Evolutionary conservation across 208 protist genomes (phyloP).

Genomic region (Wallacemonas rigidus): DNA sequence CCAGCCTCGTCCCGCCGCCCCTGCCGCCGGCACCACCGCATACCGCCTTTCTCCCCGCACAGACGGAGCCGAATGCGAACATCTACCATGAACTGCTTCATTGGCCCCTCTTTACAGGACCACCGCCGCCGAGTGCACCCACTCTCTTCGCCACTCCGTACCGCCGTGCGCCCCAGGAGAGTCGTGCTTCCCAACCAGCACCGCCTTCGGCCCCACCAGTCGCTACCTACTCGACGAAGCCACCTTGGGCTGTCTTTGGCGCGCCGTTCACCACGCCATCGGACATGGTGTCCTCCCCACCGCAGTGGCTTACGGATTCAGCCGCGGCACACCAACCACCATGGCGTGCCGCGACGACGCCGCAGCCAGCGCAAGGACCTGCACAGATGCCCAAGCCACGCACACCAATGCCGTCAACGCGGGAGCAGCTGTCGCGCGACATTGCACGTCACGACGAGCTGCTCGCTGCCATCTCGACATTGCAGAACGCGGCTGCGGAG

Average conservation of each 20-base stretch:
- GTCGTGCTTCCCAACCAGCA: no score
- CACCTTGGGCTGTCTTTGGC: no score
- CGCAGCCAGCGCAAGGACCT: not conserved
- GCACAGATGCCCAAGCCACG: no score
- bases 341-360: not conserved
- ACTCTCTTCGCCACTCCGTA: slow-evolving; percentile 2
- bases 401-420: slow-evolving; percentile 1
- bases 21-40: not conserved
- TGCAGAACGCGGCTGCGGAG: slow-evolving; percentile 62
- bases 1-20: not conserved
- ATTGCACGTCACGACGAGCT: slow-evolving; percentile 74
- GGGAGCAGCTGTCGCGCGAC: slow-evolving; percentile 56
- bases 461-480: slow-evolving; percentile 58
- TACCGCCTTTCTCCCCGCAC: not conserved
- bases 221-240: no score
- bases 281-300: no score
- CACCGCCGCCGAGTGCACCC: not conserved
- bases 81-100: slow-evolving; percentile 15
- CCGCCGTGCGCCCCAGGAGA: not conserved
- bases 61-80: not conserved
- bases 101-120: not conserved
- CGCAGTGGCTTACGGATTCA: no score
- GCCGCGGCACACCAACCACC: not conserved
- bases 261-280: no score
- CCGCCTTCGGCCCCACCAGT: no score